Evolutionary conservation across 352 stramenopile genomes (phyloP).

Genomic region (Lagenidium sp.): DNA sequence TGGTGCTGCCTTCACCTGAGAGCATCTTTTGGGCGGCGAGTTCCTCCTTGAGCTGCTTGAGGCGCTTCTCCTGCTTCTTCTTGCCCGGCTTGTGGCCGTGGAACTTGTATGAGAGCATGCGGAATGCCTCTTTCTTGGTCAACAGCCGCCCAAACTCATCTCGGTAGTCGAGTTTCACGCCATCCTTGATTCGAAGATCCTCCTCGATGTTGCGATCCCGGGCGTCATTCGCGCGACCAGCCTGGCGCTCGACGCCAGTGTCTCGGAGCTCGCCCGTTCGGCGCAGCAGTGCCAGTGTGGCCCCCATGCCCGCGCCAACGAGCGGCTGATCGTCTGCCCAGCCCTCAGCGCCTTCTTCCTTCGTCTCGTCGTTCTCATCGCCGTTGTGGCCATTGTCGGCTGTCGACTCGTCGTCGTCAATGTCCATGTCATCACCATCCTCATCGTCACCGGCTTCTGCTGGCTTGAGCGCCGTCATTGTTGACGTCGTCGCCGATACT

Average conservation of each 20-base stretch:
- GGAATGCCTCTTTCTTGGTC: conserved; percentile 97
- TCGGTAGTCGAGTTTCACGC: conserved; percentile 94
- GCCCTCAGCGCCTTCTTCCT: conserved; percentile 35
- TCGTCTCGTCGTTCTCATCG: conserved; percentile 19
- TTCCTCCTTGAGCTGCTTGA: conserved; percentile 83
- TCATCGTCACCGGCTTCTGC: conserved; percentile 1
- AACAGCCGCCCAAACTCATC: conserved; percentile 95
- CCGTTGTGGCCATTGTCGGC: conserved; percentile 16
- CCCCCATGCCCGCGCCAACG: conserved; percentile 81
- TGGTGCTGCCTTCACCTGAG: conserved; percentile 64
- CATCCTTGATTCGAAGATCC: conserved; percentile 77
- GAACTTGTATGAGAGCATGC: conserved; percentile 98
- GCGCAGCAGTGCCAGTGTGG: conserved; percentile 89
- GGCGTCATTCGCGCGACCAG: conserved; percentile 92
- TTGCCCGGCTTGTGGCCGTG: conserved; percentile 96
- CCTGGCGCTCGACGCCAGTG: conserved; percentile 84
- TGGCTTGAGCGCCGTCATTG: not conserved
- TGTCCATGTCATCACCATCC: conserved; percentile 14
- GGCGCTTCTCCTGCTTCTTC: conserved; percentile 96
- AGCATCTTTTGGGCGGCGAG: conserved; percentile 63
- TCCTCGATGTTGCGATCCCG: conserved; percentile 89
- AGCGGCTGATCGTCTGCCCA: conserved; percentile 85
- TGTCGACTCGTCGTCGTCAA: conserved; percentile 23
- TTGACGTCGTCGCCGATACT: not conserved
- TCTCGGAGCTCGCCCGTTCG: conserved; percentile 90